These are phyloP conservation scores for Neurospora pannonica DNA, from an alignment of 495 filamentous ascomycete genomes.

Conservation along the genomic window DNA sequence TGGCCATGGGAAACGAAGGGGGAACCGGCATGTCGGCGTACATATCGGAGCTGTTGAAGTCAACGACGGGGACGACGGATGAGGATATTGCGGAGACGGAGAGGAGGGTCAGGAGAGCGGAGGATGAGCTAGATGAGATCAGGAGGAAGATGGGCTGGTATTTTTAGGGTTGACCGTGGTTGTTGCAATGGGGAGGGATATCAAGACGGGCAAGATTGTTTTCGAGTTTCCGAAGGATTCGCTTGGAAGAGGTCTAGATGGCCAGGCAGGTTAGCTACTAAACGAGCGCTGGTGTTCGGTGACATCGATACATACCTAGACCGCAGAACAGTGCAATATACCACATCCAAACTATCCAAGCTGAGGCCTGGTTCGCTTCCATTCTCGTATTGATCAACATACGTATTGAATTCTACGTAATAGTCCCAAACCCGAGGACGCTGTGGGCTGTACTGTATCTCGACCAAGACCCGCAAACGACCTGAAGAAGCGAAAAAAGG, in stretches of 20 bases:
- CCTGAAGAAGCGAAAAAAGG: background rate
- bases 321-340: background rate
- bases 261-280: background rate
- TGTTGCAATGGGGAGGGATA: background rate
- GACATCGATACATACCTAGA: background rate
- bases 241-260: background rate
- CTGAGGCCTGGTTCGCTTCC: background rate
- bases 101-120: conserved; percentile 17
- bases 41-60: background rate
- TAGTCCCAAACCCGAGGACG: background rate
- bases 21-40: background rate
- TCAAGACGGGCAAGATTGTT: background rate
- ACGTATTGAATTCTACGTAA: background rate
- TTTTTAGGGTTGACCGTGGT: conserved; percentile 2
- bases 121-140: conserved; percentile 32
- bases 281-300: background rate
- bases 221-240: background rate
- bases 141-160: conserved; percentile 36
- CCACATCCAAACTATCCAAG: background rate
- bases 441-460: background rate
- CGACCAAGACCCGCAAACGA: background rate
- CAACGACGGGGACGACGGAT: conserved; percentile 13
- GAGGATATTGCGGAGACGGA: conserved; percentile 31
- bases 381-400: background rate
- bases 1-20: background rate